Evolutionary conservation across 2,329 filamentous ascomycete species (phyloP), one percentile per base, ranked within the genome.

Genomic region (Aspergillus clavatus): DNA sequence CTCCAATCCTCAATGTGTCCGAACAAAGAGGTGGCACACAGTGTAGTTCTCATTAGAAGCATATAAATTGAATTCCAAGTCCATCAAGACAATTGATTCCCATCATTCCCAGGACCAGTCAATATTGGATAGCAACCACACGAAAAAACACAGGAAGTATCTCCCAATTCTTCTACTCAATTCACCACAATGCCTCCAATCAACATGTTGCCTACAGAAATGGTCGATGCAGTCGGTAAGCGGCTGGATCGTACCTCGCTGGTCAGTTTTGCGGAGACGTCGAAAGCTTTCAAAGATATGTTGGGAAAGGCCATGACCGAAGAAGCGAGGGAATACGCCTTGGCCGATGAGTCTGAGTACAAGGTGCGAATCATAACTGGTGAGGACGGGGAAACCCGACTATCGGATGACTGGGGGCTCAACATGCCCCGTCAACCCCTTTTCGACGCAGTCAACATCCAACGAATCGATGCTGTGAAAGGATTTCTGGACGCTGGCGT

Each of bases 401-500:
- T 23, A 38, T 19, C 44, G 16, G 14, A 24, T 26, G 24, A 29
- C 1, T 40, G 28, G 21, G 29, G 29, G 21, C 16, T 40, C n/a
- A 4, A 18, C 2, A 12, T 14, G 1, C 24, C 40, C 7, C 7
- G 3, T 2, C 40, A 48, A 10, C 12, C 23, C 3, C 31, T 53
- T 4, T 42, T 26, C 0, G 24, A 39, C 4, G 42, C 33, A 4
- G 41, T 50, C 19, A 18, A 4, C n/a, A 2, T 2, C 11, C 37
- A 31, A 16, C 16, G 42, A 3, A 7, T 43, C 33, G 24, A 37
- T 12, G 16, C 21, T 5, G 47, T 42, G 12, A 27, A 16, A 7
- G 19, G 16, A 24, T 40, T 38, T 5, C 40, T 52, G 7, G 18
- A 33, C 3, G 26, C 39, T 7, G 38, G 45, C 7, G 22, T 50